Conservation (phyloP, 306 rosid species). For the Myrica gale region DNA sequence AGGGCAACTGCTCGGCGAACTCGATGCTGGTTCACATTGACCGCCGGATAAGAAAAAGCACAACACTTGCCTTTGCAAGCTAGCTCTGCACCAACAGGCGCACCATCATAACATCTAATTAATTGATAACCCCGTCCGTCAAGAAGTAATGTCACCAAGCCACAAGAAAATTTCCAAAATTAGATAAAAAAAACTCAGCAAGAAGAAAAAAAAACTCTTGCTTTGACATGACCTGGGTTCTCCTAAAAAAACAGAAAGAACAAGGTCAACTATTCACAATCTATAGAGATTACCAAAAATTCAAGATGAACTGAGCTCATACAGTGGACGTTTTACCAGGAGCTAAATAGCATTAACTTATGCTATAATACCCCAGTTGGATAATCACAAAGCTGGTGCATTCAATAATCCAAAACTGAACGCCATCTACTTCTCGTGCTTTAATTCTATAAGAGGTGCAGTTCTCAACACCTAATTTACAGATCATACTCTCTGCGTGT, state of each 20-base stretch:
- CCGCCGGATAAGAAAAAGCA: background rate
- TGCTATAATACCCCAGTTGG: conserved; percentile 29
- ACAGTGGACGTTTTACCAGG: conserved; percentile 18
- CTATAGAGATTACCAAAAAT: conserved; percentile 25
- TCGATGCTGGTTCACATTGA: background rate
- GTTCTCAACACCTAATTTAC: conserved; percentile 25
- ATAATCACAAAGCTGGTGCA: conserved; percentile 17
- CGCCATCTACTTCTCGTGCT: conserved; percentile 33
- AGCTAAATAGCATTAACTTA: conserved; percentile 18
- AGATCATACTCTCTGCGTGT: conserved; percentile 45
- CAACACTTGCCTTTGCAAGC: background rate
- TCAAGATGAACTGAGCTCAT: conserved; percentile 24
- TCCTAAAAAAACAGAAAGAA: background rate
- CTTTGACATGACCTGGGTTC: background rate
- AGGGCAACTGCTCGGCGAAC: no score
- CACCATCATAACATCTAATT: background rate
- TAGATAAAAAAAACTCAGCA: background rate
- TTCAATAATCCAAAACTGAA: conserved; percentile 30
- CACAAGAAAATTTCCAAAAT: background rate
- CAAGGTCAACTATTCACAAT: conserved; percentile 36
- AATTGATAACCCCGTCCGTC: background rate
- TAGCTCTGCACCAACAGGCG: background rate
- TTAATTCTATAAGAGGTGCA: conserved; percentile 31
- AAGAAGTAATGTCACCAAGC: background rate
- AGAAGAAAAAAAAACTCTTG: conserved; percentile 1